Base-by-base conservation (phyloP, 345 rosid species). In the Alliaria petiolata region DNA sequence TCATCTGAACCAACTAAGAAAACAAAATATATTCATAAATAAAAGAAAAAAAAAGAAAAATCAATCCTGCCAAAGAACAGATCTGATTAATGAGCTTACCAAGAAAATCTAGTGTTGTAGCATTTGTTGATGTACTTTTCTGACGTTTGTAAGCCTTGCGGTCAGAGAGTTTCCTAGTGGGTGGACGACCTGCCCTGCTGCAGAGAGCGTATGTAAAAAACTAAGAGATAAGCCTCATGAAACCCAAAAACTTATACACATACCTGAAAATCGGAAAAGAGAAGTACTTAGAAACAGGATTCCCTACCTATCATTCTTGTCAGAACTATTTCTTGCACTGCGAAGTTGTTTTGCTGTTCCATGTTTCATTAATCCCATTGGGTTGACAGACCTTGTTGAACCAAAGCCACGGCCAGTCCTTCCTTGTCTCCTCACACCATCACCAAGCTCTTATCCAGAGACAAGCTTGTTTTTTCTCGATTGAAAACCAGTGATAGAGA, bases 161-260 rank as follows among this genome's bases (percentile, higher is more conserved):
- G 75, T 86, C 99, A 76, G 99, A 89, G 66, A 88, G 92, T 85
- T 95, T 95, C 83, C 99, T 88, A 50, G 89, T 81, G 50, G 96
- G 86, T 54, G 93, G 98, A 71, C 98, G 92, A 64, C 99, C 96
- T 8, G 83, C 74, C 79, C 85, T 89, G 82, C 97, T 91, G 96
- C 75, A 63, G 34, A 79, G 79, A 80, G 62, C 30, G 63, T 75
- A 52, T 71, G 58, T 56, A 45, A 28, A 57, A 78, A 38, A 15
- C 50, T 13, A 75, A 39, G 64, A 51, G 54, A 43, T 67, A 50
- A 67, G 62, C 75, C 47, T 28, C 70, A 39, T 45, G 59, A 56
- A 62, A 51, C n/a, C 59, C 43, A 63, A 45, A 42, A 52, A 33
- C 25, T 40, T 64, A 34, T 75, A 19, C 9, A 45, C 28, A 63